Percentiles rank a stretch among this genome's conserved stretches.
Evolutionary conservation across 257 asterid genomes (phyloP).

Genomic region (Jasminum sambac): DNA sequence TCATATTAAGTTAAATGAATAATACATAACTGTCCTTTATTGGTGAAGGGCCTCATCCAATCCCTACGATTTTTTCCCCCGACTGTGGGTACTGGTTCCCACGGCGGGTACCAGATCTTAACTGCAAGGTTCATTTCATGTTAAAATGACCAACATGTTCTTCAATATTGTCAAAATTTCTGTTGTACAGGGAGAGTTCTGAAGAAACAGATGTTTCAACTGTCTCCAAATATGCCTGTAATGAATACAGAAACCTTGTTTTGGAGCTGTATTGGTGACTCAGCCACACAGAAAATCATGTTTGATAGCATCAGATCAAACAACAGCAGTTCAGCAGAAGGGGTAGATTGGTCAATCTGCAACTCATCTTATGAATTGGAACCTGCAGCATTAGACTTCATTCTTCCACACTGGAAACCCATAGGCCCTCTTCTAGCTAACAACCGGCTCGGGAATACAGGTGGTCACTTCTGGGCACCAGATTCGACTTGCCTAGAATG

Average conservation of each 20-base stretch:
- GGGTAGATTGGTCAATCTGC: constrained; percentile 44
- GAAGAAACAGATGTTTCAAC: constrained; percentile 37
- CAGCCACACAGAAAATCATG: constrained; percentile 25
- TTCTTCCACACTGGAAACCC: constrained; percentile 34
- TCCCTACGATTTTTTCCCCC: too few species aligned
- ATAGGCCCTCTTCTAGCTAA: constrained; percentile 56
- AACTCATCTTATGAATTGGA: constrained; percentile 51
- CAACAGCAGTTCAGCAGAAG: constrained; percentile 15
- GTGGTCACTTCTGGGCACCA: constrained; percentile 52
- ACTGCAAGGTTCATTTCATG: too few species aligned
- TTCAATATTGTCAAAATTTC: background rate
- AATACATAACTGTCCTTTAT: too few species aligned
- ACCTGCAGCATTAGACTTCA: constrained; percentile 37
- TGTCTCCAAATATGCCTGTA: constrained; percentile 50
- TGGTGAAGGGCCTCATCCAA: too few species aligned
- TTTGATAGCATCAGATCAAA: constrained; percentile 23
- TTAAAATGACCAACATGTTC: too few species aligned
- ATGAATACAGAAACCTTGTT: constrained; percentile 34
- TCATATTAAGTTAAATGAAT: too few species aligned
- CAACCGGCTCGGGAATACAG: constrained; percentile 43
- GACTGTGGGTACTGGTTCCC: too few species aligned
- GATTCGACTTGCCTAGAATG: constrained; percentile 44
- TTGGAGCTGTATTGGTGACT: constrained; percentile 45
- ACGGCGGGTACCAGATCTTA: too few species aligned
- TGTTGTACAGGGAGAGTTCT: constrained; percentile 34